Evolutionary conservation across 306 rosid species (phyloP), one percentile per base, ranked within the genome.

Genomic region (Abrus precatorius): DNA sequence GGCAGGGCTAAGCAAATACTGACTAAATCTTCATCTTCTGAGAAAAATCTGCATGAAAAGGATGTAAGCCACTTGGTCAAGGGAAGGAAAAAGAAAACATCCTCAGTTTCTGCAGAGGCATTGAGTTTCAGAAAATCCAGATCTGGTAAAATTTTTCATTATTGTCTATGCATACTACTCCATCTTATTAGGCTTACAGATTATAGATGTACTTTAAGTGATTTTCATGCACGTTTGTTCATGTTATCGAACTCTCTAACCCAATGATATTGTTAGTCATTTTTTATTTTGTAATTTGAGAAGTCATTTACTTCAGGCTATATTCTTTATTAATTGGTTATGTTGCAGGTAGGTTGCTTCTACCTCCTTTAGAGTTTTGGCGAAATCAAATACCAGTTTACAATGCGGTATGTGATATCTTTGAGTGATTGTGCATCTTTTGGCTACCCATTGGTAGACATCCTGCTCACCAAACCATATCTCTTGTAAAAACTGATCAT

Each of bases 301-400:
- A 73, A 59, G 14, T 7, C 29, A 38, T 66, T 73, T 73, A 59
- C 61, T 48, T 56, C 9, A 67, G 28, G 67, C 40, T 43, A 69
- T n/a, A 14, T 63, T 49, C 28, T 48, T 78, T 27, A 44, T 76
- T 20, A 45, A 56, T 47, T 43, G 38, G 34, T 7, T 64, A 38
- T 86, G 78, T 77, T 87, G 76, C 88, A 92, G 98, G 97, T 61
- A 88, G 97, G 82, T 54, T 87, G 55, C 91, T 88, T 74, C 54
- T 92, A 50, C 98, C 92, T 3, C 55, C 93, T 29, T 55, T 94
- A 75, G 95, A 94, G 83, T 94, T 92, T 87, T 94, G 98, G 98
- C 94, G 94, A 82, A 94, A 94, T 80, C 96, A 92, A 63, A 30
- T 78, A 70, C 89, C 96, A 7, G 74, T 94, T 78, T 94, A 90